Evolutionary conservation across 2,329 filamentous ascomycete species (phyloP), one percentile per base, ranked within the genome.

Genomic region (Pseudocercospora crystallina): DNA sequence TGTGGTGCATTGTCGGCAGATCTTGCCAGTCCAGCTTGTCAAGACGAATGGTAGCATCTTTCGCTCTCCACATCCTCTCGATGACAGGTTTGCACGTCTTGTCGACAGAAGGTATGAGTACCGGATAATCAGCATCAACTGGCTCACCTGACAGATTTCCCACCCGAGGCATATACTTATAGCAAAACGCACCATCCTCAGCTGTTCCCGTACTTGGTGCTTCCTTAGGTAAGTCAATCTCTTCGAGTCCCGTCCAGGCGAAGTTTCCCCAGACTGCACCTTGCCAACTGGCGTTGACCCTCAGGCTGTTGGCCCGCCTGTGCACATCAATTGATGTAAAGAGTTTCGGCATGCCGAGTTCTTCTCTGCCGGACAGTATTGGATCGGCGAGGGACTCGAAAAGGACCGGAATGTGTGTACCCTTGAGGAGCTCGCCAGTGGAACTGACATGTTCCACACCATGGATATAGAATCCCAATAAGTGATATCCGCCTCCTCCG

Each of bases 381-480:
- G 82, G 79, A 54, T 86, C 82, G 0, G 80, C 69, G 2, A 80
- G 63, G 45, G 70, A 76, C 61, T 85, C 82, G 53, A 85, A 80
- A 0, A 84, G 64, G 0, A 84, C 68, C 0, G 80, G 76, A 31
- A 84, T 62, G 57, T 78, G 84, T 0, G 77, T 77, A 2, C 80
- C 82, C 11, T 66, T 65, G 1, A 81, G 58, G 0, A 72, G 65
- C 0, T 69, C 65, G 1, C 81, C 80, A 47, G 79, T 63, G 2
- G 72, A 68, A 57, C 76, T 78, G 1, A 66, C 71, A 55, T 83
- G 83, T 53, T 82, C 67, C 2, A 85, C 77, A 0, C 80, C 82
- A 54, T 85, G 82, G 11, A 86, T 75, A 59, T 81, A 84, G 0
- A 86, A 71, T 0, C 81, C 82, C 12, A 81, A 69, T 57, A 77